Evolutionary conservation across 371 early-diverging fungal species (phyloP), one percentile per base, ranked within the genome.

Genomic region (Mucor lusitanicus): DNA sequence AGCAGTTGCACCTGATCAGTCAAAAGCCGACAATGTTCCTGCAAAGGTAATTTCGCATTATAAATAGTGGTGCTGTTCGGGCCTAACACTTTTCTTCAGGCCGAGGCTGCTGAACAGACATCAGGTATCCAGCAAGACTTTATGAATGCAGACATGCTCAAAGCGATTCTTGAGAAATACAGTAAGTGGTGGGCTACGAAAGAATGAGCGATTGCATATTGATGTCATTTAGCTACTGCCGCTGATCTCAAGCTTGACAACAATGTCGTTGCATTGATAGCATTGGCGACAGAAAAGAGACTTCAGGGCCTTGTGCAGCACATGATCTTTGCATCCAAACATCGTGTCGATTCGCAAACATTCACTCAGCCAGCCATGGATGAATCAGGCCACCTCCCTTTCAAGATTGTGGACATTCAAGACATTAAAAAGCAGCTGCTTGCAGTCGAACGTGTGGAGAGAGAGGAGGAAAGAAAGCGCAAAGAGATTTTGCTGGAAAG

Each of bases 361-460:
- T 84, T 88, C n/a, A 85, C 85, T 55, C 82, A 85, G 19, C 91
- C 92, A 27, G 86, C 87, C 0, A 64, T 84, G n/a, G 77, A 84
- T 54, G 85, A 83, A 15, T 76, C 75, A 32, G 84, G 88, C 0
- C 82, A 82, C n/a, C 87, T 91, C 13, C 76, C 89, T 21, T 93
- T 91, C 68, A 88, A 86, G 63, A 85, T 91, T 53, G 79, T 83
- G 0, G 77, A 90, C 17, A 82, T 81, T 37, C 85, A 88, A 69
- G 93, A 93, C 67, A 84, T 90, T 17, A 88, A 87, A 63, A 86
- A 86, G 40, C 93, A 93, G 68, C 75, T 93, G 17, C 64, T 85
- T 57, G 91, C 90, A 1, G 75, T 93, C 57, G 92, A 92, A 71
- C 86, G 92, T 58, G 89, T 89, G 2, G 92, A 91, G 54, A 78